Evolutionary conservation across 768 basidiomycete species (phyloP), one percentile per base, ranked within the genome.

Genomic region (Kwoniella botswanensis): DNA sequence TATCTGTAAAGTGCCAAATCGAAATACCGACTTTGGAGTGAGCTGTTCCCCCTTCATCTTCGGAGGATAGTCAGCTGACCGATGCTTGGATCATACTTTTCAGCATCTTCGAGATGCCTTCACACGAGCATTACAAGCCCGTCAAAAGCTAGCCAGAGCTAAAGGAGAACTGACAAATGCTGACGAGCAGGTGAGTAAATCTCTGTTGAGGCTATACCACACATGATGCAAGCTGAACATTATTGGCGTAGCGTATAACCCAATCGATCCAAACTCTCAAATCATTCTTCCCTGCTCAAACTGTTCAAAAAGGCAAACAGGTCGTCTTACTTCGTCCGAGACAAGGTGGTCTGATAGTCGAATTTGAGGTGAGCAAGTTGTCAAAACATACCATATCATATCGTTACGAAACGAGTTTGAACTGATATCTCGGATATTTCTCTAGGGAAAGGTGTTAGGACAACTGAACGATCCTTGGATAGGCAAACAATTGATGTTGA

Each of bases 101-200:
- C 55, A 82, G 61, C 85, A 86, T 65, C 81, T 86, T 0, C 80
- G 85, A 17, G 85, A 86, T 71, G 85, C 82, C 0, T 85, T 86
- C 72, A 82, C 83, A 0, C 73, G 85, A 13, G 83, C 84, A 2
- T 66, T 86, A 35, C 64, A 77, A 29, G 84, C 84, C 0, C 76
- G 85, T 4, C 77, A 85, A 63, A 85, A 85, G 71, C 63, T 80
- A 3, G 82, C 84, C 7, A 71, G 72, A 21, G 71, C 78, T 15
- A 66, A 76, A 1, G 71, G 76, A 0, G 35, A 63, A 22, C 29
- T 85, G 12, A 73, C 75, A 2, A 76, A 79, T 0, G 74, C 69
- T 2, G 80, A 82, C n/a, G 78, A 76, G 29, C 81, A 81, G 74
- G 84, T 85, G 42, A 21, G 57, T 50, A 3, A 2, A 55, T 55